phyloP scores from a whole-genome alignment of 257 asterid species.

The Mentha longifolia region DNA sequence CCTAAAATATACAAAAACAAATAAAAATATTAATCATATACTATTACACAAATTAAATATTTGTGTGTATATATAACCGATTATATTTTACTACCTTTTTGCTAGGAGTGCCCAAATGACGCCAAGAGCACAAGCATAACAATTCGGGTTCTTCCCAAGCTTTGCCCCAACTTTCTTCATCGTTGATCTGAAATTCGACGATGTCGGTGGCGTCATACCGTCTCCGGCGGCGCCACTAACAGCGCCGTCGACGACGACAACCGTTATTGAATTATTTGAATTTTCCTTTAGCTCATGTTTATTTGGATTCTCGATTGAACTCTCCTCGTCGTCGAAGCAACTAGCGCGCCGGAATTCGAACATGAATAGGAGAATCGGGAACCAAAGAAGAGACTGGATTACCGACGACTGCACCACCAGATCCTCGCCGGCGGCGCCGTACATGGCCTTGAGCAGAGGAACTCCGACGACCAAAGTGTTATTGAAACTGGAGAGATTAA shows the following conservation, averaged over 20 bases:
- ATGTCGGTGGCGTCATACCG: neutral
- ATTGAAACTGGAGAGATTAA: conserved; percentile 56
- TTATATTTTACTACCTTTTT: conserved; percentile 50
- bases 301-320: neutral
- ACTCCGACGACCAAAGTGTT: conserved; percentile 75
- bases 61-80: no score
- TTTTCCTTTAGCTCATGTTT: neutral
- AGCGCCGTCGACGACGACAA: neutral
- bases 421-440: conserved; percentile 58
- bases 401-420: conserved; percentile 70
- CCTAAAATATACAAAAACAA: conserved; percentile 33
- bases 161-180: conserved; percentile 51
- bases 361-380: conserved; percentile 35
- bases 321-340: neutral
- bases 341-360: conserved; percentile 47
- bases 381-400: conserved; percentile 66
- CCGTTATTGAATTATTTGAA: neutral
- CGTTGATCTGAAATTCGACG: conserved; percentile 33
- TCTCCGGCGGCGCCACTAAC: neutral
- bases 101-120: conserved; percentile 68
- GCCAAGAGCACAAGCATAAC: conserved; percentile 68
- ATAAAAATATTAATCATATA: neutral
- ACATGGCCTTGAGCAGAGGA: conserved; percentile 72
- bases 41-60: no score
- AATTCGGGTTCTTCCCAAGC: conserved; percentile 65